A percentile compares a stretch with the other conserved stretches of the same genome.
Conservation (phyloP, 345 rosid species). For the Aquilaria malaccensis region DNA sequence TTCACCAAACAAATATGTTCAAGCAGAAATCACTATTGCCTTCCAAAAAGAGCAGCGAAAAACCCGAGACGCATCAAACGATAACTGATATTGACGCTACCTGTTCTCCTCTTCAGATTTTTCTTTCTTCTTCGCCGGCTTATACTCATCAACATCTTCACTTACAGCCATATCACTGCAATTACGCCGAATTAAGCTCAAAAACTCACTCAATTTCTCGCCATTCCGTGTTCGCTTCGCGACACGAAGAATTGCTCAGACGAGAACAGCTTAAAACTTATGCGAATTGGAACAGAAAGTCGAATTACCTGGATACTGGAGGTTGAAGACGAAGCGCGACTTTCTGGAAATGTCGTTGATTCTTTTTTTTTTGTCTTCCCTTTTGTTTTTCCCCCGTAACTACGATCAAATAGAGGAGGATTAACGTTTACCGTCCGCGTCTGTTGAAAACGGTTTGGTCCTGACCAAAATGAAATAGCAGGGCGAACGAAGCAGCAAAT, state of each 20-base stretch:
- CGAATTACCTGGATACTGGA: constrained; percentile 7
- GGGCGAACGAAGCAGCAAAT: no score
- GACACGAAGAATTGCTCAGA: no score
- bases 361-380: no score
- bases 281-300: not conserved
- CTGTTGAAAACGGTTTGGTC: no score
- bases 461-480: no score
- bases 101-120: constrained; percentile 59
- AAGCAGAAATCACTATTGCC: not conserved
- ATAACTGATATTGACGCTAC: constrained; percentile 9
- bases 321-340: constrained; percentile 11
- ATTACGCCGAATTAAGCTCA: no score
- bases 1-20: constrained; percentile 3
- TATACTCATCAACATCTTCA: constrained; percentile 23
- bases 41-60: no score
- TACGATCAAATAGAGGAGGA: no score
- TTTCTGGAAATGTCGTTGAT: not conserved
- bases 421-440: no score
- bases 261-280: not conserved
- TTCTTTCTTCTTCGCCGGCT: constrained; percentile 40
- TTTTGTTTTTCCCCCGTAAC: no score
- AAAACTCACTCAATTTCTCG: no score
- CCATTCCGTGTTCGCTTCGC: not conserved
- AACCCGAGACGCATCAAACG: no score
- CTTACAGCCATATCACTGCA: constrained; percentile 30